These are phyloP conservation scores for Hemisphaericaspora nanyangensis DNA, from an alignment of 805 yeast genomes.

Conservation along the genomic window DNA sequence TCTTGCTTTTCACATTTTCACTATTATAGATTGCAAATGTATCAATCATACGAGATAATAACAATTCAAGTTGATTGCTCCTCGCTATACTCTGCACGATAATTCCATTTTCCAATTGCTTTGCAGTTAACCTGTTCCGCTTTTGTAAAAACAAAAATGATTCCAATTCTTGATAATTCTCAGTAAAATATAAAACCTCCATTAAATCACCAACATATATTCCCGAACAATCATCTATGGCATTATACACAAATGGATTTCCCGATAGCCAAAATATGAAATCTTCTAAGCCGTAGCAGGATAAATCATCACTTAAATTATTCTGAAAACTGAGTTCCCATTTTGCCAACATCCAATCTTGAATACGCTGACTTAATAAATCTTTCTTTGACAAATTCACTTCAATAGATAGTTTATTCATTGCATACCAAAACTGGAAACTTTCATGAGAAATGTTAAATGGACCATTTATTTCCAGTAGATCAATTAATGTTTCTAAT, in stretches of 20 bases:
- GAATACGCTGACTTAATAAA: slow-evolving; percentile 24
- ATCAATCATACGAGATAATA: slow-evolving; percentile 1
- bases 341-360: slow-evolving; percentile 50
- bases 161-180: slow-evolving; percentile 3
- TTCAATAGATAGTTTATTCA: slow-evolving; percentile 24
- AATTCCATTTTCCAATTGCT: neutral
- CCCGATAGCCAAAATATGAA: slow-evolving; percentile 47
- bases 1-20: neutral
- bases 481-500: slow-evolving; percentile 47
- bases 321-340: slow-evolving; percentile 27
- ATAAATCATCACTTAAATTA: slow-evolving; percentile 13
- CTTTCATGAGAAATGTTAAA: slow-evolving; percentile 41
- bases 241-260: neutral
- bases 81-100: neutral
- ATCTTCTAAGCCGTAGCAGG: slow-evolving; percentile 8
- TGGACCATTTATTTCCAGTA: slow-evolving; percentile 64
- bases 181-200: slow-evolving; percentile 3
- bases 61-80: neutral
- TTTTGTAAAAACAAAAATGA: slow-evolving; percentile 1
- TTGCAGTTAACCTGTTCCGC: neutral
- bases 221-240: neutral
- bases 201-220: neutral
- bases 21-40: slow-evolving; percentile 1
- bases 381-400: slow-evolving; percentile 26
- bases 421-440: slow-evolving; percentile 50